Percentiles rank a stretch among this genome's conserved stretches.
phyloP scores from a whole-genome alignment of 2,329 filamentous ascomycete species.

The Cercospora sp. region DNA sequence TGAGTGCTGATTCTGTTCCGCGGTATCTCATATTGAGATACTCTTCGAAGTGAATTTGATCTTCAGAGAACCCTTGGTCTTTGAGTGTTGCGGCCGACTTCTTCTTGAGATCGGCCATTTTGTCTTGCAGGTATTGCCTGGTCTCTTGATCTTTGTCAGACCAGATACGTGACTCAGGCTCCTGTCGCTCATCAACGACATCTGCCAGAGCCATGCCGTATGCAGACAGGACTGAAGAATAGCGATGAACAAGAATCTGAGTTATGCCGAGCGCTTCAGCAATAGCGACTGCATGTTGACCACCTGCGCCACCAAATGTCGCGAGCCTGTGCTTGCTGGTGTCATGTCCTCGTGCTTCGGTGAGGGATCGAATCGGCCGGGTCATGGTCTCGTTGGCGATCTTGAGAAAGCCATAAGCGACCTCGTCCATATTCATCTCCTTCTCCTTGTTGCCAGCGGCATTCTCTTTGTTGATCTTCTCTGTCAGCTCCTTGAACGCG shows the following conservation, averaged over 20 bases:
- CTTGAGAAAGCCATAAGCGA: conserved; percentile 85
- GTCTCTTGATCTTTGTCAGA: conserved; percentile 58
- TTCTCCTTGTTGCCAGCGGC: conserved; percentile 59
- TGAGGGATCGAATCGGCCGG: conserved; percentile 83
- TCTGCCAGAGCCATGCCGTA: conserved; percentile 93
- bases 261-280: conserved; percentile 79
- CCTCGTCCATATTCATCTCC: conserved; percentile 75
- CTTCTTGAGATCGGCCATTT: conserved; percentile 77
- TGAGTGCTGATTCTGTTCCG: conserved; percentile 86
- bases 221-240: conserved; percentile 85
- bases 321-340: conserved; percentile 87
- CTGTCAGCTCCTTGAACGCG: conserved; percentile 72
- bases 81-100: conserved; percentile 67
- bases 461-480: conserved; percentile 75
- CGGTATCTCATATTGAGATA: conserved; percentile 93
- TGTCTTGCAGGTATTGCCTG: conserved; percentile 64
- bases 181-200: conserved; percentile 87
- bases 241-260: conserved; percentile 82
- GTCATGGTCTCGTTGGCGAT: conserved; percentile 93
- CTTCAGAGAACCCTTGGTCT: conserved; percentile 76
- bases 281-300: conserved; percentile 90
- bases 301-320: conserved; percentile 88
- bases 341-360: conserved; percentile 89
- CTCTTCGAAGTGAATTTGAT: conserved; percentile 80
- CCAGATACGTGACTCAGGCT: conserved; percentile 66